A percentile compares a stretch with the other conserved stretches of the same genome.
These are phyloP conservation scores for Citrus inodora DNA, from an alignment of 345 rosid species.

Conservation along the genomic window DNA sequence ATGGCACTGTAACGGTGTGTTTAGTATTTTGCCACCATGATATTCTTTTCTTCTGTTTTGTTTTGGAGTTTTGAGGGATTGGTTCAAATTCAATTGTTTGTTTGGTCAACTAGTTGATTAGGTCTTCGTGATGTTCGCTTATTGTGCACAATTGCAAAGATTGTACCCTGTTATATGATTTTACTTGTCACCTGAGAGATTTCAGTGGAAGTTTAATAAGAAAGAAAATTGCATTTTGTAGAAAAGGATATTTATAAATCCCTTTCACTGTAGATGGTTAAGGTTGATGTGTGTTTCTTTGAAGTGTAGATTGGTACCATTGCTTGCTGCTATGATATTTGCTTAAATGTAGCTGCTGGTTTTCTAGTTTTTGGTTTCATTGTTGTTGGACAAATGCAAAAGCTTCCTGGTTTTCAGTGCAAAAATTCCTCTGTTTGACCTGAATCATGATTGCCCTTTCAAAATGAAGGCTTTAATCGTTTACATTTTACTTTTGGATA, in stretches of 20 bases:
- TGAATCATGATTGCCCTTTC: background rate
- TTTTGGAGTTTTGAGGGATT: background rate
- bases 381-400: background rate
- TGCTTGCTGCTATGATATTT: background rate
- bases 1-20: background rate
- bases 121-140: background rate
- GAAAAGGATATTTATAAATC: background rate
- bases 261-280: background rate
- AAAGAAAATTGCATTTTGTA: background rate
- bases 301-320: background rate
- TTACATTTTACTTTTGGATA: background rate
- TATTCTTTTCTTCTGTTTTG: background rate
- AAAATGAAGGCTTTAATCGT: background rate
- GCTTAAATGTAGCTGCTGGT: background rate
- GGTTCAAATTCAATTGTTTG: background rate
- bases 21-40: background rate
- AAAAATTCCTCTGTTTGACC: background rate
- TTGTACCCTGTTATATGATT: background rate
- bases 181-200: background rate
- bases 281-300: background rate
- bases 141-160: background rate
- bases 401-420: background rate
- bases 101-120: background rate
- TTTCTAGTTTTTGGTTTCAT: background rate
- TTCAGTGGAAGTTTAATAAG: background rate